phyloP scores from a whole-genome alignment of 2,329 filamentous ascomycete genomes.

The Sporothrix sp. region DNA sequence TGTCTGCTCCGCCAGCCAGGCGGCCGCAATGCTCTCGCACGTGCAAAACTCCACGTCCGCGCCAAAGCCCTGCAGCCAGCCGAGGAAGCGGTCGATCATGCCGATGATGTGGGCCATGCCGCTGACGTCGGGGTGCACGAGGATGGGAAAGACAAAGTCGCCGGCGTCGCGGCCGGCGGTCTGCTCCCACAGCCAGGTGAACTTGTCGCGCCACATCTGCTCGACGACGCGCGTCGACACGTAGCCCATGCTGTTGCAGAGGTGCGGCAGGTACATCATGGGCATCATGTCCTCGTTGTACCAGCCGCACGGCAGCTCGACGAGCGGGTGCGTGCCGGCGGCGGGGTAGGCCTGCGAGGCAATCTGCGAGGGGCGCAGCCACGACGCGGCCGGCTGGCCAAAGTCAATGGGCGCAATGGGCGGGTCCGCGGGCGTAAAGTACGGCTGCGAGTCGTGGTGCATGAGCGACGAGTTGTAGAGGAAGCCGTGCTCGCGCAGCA shows the following conservation, averaged over 20 bases:
- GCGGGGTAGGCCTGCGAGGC: constrained; percentile 28
- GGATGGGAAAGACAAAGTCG: constrained; percentile 68
- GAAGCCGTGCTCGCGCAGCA: constrained; percentile 55
- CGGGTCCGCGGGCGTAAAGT: constrained; percentile 53
- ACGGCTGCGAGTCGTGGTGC: constrained; percentile 55
- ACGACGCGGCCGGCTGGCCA: constrained; percentile 46
- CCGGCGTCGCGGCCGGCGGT: constrained; percentile 43
- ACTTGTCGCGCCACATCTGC: constrained; percentile 55
- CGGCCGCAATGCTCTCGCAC: constrained; percentile 32
- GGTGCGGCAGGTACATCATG: constrained; percentile 59
- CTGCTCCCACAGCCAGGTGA: constrained; percentile 40
- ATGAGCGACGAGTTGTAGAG: constrained; percentile 60
- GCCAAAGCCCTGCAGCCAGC: constrained; percentile 38
- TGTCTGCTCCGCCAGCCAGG: constrained; percentile 25
- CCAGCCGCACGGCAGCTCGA: constrained; percentile 56
- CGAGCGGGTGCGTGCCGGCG: constrained; percentile 47
- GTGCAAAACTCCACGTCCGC: constrained; percentile 36
- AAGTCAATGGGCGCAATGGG: constrained; percentile 47
- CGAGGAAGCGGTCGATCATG: constrained; percentile 36
- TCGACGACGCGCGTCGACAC: constrained; percentile 45
- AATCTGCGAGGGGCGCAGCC: constrained; percentile 48
- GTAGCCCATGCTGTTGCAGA: constrained; percentile 52
- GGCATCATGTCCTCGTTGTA: constrained; percentile 55
- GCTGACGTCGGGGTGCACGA: constrained; percentile 59
- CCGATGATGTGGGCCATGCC: constrained; percentile 52